Evolutionary conservation across 768 basidiomycete species (phyloP).

Genomic region (Infundibulicybe gibba): DNA sequence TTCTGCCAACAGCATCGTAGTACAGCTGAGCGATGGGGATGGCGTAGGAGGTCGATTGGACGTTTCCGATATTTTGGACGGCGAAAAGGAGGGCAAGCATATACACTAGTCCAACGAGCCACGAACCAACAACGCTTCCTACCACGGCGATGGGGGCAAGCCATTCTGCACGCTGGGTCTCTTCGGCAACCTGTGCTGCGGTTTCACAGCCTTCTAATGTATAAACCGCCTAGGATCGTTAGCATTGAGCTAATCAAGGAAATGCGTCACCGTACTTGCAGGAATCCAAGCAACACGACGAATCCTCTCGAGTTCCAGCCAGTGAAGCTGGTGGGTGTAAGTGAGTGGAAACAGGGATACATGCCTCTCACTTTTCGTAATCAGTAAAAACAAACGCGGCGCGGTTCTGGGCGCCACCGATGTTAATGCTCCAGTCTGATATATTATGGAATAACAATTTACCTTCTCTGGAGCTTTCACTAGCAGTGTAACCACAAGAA

Average conservation of each 20-base stretch:
- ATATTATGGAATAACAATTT: neutral
- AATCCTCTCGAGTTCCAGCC: conserved; percentile 52
- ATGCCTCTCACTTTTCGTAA: conserved; percentile 41
- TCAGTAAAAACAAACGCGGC: conserved; percentile 53
- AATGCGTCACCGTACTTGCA: conserved; percentile 27
- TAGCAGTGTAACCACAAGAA: conserved; percentile 53
- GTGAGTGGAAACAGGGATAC: neutral
- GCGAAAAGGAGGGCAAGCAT: conserved; percentile 58
- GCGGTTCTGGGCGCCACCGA: conserved; percentile 35
- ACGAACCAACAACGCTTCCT: conserved; percentile 53
- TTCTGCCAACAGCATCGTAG: conserved; percentile 46
- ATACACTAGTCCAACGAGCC: conserved; percentile 53
- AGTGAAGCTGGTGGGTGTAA: conserved; percentile 37
- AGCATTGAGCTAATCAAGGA: conserved; percentile 1
- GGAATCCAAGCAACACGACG: conserved; percentile 55
- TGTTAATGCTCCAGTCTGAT: neutral
- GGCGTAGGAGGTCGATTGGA: conserved; percentile 48
- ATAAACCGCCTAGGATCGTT: conserved; percentile 41
- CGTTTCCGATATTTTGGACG: conserved; percentile 45
- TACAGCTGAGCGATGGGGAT: conserved; percentile 60
- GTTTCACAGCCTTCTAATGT: conserved; percentile 62
- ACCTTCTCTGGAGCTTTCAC: conserved; percentile 55
- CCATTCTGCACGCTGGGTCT: conserved; percentile 49
- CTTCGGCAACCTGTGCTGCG: conserved; percentile 61
- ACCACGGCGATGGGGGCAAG: conserved; percentile 57